These are phyloP conservation scores for Fusarium setosum DNA, from an alignment of 2,329 filamentous ascomycete genomes.

Conservation along the genomic window DNA sequence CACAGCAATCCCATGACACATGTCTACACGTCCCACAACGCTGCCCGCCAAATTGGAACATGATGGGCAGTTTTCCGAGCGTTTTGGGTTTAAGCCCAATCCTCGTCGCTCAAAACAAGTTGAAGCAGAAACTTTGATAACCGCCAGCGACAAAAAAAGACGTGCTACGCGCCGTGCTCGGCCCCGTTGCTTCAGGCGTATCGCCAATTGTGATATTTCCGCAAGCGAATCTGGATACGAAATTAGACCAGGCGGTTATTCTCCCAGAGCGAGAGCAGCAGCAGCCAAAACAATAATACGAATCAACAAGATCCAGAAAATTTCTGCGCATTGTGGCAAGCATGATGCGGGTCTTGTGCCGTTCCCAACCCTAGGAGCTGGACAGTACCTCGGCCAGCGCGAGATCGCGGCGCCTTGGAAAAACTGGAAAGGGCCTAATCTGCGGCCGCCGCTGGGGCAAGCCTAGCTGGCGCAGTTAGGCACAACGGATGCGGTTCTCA, in stretches of 20 bases:
- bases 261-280: background rate
- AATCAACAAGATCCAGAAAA: background rate
- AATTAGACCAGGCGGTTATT: conserved; percentile 13
- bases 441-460: conserved; percentile 12
- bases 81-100: conserved; percentile 15
- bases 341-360: conserved; percentile 7
- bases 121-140: conserved; percentile 29
- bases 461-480: background rate
- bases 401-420: conserved; percentile 5
- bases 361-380: background rate
- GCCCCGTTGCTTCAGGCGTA: conserved; percentile 19
- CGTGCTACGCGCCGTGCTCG: background rate
- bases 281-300: background rate
- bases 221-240: background rate
- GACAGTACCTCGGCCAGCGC: background rate
- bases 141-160: conserved; percentile 22
- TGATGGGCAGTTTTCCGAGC: conserved; percentile 12
- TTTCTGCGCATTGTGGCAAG: conserved; percentile 4
- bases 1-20: conserved; percentile 41
- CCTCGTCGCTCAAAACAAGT: conserved; percentile 14
- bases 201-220: conserved; percentile 24
- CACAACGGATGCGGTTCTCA: conserved; percentile 4
- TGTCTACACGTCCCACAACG: conserved; percentile 24
- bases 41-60: conserved; percentile 28
- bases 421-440: conserved; percentile 14